These are phyloP conservation scores for Aspergillus sp. DNA, from an alignment of 2,329 filamentous ascomycete genomes.

Conservation along the genomic window DNA sequence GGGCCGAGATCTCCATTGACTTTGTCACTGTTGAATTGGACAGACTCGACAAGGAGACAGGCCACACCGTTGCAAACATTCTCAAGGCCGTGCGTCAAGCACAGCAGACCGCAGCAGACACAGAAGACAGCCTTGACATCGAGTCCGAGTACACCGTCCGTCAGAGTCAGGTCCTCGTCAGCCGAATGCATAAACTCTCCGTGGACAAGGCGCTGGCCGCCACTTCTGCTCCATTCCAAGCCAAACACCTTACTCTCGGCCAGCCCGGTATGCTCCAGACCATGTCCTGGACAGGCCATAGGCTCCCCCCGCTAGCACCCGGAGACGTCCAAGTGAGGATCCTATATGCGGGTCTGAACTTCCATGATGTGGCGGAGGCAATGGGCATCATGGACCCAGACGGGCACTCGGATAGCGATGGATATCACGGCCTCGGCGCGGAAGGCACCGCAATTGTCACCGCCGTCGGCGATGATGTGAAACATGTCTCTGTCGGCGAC, in stretches of 20 bases:
- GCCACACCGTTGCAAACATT: background rate
- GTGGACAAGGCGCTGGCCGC: background rate
- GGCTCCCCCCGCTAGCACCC: background rate
- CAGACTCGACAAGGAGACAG: background rate
- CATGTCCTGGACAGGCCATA: background rate
- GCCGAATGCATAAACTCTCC: background rate
- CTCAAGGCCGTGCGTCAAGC: background rate
- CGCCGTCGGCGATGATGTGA: slow-evolving; percentile 26
- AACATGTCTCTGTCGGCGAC: slow-evolving; percentile 29
- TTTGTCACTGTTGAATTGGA: background rate
- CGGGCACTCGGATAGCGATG: background rate
- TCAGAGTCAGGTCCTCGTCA: background rate
- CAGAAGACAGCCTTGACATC: background rate
- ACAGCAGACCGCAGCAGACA: background rate
- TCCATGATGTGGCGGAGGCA: background rate
- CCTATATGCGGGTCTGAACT: background rate
- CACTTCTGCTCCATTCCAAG: background rate
- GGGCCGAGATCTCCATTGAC: slow-evolving; percentile 8
- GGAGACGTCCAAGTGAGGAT: background rate
- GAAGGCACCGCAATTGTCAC: slow-evolving; percentile 33
- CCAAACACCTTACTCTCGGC: background rate
- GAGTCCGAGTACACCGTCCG: background rate
- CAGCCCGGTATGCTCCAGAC: background rate
- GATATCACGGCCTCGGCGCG: background rate
- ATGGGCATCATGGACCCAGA: background rate